Evolutionary conservation across 2,329 filamentous ascomycete species (phyloP), one percentile per base, ranked within the genome.

Genomic region (Neoarthrinium moseri): DNA sequence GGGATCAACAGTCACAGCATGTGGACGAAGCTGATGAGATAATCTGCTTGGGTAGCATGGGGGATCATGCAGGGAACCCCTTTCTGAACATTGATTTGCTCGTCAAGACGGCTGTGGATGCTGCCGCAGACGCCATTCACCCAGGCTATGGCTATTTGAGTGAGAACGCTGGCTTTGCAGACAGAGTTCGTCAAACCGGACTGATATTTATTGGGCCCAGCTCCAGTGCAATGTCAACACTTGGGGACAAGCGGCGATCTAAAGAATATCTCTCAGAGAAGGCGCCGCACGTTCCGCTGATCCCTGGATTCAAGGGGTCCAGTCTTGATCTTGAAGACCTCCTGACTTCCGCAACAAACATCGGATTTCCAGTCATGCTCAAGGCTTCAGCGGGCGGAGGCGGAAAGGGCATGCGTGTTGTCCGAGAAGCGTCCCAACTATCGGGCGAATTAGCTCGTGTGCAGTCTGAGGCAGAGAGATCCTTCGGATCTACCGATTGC

Each of bases 91-190:
- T 82, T 29, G 78, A 83, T 46, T 75, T 79, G 22, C 86, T 87
- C 55, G 84, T 87, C 52, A 71, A 80, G 43, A 79, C 83, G 49
- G 84, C 84, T 6, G 82, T 83, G 62, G 70, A 77, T 43, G 72
- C 83, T 48, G 80, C 79, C 20, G 86, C 82, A 55, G 77, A 85
- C 59, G 80, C 80, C 13, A 84, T 89, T 53, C 86, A 89, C 63
- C 85, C 85, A 1, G 86, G 86, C 10, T 89, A 89, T 69, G 86
- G 85, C 37, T 88, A 68, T 46, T 68, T 88, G 50, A 86, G 81
- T 57, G 85, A 89, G 64, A 88, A 88, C 55, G 77, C 84, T 8
- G 73, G 70, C 0, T 89, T 89, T 61, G 83, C 85, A 6, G 74
- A 77, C 47, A 80, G 84, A 65, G 86, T 84, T 59, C 78, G 77